A percentile compares a stretch with the other conserved stretches of the same genome.
Conservation (phyloP, 352 stramenopile species). For the Achlya hypogyna region DNA sequence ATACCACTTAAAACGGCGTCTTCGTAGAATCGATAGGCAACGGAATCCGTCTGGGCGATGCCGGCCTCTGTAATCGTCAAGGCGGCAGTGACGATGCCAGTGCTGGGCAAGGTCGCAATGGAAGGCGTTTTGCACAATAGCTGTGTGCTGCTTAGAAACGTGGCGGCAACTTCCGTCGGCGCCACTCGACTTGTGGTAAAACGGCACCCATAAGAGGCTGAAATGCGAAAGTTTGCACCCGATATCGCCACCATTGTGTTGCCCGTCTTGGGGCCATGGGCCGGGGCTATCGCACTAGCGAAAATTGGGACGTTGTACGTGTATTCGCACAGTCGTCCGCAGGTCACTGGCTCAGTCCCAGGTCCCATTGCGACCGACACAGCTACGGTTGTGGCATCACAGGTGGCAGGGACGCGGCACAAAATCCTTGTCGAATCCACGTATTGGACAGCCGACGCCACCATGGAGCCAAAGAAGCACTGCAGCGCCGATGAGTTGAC, state of each 20-base stretch:
- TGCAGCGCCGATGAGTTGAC: not conserved
- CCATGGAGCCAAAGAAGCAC: not conserved
- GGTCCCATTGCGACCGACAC: not conserved
- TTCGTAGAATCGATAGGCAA: conserved; percentile 18
- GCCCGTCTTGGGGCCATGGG: not conserved
- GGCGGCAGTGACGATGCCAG: conserved; percentile 19
- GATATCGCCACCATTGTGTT: not conserved
- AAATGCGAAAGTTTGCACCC: not conserved
- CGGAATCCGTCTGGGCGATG: conserved; percentile 23
- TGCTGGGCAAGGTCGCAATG: conserved; percentile 7
- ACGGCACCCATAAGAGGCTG: not conserved
- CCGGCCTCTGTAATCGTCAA: not conserved
- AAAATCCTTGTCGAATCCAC: not conserved
- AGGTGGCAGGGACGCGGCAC: not conserved
- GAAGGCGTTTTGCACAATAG: conserved; percentile 25
- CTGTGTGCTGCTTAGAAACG: conserved; percentile 13
- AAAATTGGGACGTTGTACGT: conserved; percentile 5
- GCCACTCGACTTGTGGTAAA: too few species aligned
- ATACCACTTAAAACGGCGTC: conserved; percentile 26
- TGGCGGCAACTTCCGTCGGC: not conserved
- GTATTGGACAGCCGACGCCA: not conserved
- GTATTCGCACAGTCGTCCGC: not conserved
- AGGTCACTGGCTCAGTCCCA: not conserved
- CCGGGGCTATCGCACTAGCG: not conserved
- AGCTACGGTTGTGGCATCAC: not conserved